phyloP scores from a whole-genome alignment of 352 stramenopile genomes.

The Phytophthora hybrid region DNA sequence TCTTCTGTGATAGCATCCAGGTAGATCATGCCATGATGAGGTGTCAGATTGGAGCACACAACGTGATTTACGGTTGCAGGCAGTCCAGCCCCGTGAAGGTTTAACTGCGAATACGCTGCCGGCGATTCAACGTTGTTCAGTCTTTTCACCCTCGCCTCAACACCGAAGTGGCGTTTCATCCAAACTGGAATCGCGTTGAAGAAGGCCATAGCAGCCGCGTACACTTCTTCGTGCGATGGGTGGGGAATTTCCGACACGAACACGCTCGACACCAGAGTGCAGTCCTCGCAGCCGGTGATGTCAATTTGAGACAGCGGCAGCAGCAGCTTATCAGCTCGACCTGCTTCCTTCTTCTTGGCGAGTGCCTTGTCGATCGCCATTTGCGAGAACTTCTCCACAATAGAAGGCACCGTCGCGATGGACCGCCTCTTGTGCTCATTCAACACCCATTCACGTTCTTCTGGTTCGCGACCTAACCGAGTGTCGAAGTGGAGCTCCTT shows the following conservation, averaged over 20 bases:
- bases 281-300: slow-evolving; percentile 23
- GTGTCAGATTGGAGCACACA: slow-evolving; percentile 19
- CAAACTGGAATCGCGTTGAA: slow-evolving; percentile 12
- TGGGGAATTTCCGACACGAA: slow-evolving; percentile 34
- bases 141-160: slow-evolving; percentile 8
- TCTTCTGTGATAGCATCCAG: slow-evolving; percentile 18
- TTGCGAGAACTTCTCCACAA: neutral
- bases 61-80: slow-evolving; percentile 4
- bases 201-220: slow-evolving; percentile 23
- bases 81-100: slow-evolving; percentile 11
- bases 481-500: neutral
- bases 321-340: neutral
- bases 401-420: neutral
- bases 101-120: neutral
- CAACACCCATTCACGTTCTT: neutral
- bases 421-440: neutral
- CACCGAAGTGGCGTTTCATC: slow-evolving; percentile 34
- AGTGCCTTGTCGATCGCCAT: slow-evolving; percentile 16
- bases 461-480: neutral
- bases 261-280: slow-evolving; percentile 29
- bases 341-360: neutral
- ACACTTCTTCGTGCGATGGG: slow-evolving; percentile 24
- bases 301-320: slow-evolving; percentile 12
- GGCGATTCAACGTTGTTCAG: slow-evolving; percentile 17
- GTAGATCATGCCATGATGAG: slow-evolving; percentile 18